Evolutionary conservation across 768 basidiomycete genomes (phyloP).

Genomic region (Tricholoma furcatifolium): DNA sequence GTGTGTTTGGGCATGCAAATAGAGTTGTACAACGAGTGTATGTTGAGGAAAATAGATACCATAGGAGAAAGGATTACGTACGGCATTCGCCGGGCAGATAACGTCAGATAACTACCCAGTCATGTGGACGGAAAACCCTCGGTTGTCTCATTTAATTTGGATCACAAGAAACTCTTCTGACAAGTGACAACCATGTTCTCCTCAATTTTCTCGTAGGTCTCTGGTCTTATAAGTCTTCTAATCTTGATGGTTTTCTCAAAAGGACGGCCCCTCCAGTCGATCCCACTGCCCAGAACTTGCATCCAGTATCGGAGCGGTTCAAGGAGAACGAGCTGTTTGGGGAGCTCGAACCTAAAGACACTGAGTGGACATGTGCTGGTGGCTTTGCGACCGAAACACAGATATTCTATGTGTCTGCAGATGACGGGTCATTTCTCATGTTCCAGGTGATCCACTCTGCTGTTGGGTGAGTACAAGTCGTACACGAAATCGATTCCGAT

Average conservation of each 20-base stretch:
- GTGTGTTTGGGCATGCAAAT: too few species aligned
- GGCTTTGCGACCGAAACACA: constrained; percentile 94
- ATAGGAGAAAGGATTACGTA: too few species aligned
- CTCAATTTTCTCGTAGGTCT: constrained; percentile 73
- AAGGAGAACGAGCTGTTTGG: constrained; percentile 63
- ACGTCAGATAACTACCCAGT: too few species aligned
- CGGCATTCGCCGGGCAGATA: too few species aligned
- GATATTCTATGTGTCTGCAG: constrained; percentile 76
- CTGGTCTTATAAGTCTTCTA: background rate
- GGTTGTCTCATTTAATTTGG: constrained; percentile 12
- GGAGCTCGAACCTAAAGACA: constrained; percentile 72
- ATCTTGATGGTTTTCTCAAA: constrained; percentile 23
- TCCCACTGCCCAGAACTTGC: constrained; percentile 74
- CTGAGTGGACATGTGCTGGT: constrained; percentile 77
- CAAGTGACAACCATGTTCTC: constrained; percentile 63
- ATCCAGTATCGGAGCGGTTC: constrained; percentile 69
- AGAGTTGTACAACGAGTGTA: too few species aligned
- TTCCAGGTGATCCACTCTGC: constrained; percentile 24
- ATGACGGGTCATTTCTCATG: constrained; percentile 54
- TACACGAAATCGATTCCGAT: constrained; percentile 11
- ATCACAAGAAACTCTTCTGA: constrained; percentile 11
- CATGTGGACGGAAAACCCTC: too few species aligned
- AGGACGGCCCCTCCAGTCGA: constrained; percentile 58
- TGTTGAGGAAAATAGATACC: too few species aligned
- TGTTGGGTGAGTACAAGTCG: constrained; percentile 20